Evolutionary conservation across 805 yeast species (phyloP), one percentile per base, ranked within the genome.

Genomic region (Wickerhamiella vanderwaltii): DNA sequence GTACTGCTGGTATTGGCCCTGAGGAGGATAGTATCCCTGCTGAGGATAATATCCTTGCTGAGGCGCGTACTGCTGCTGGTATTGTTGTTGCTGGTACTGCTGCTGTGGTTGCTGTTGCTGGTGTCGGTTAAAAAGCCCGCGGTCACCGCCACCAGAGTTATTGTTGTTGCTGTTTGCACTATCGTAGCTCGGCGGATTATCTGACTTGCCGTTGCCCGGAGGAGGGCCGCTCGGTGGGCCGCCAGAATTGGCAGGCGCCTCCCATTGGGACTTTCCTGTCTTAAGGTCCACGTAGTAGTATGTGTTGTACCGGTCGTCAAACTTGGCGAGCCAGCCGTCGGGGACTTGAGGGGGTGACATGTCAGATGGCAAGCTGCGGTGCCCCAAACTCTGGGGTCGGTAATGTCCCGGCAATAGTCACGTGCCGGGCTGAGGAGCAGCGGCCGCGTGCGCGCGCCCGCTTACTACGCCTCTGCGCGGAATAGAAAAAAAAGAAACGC

Each of bases 241-340:
- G 39, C 12, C 48, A 29, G 37, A 46, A 37, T 22, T 47, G 37
- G 18, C 43, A 12, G 95, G 96, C 11, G 77, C 74, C 41, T 83
- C 94, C 97, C 97, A 88, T 59, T 86, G 95, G 0, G 95, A 83
- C 50, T 73, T 65, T 46, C 81, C 79, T 11, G 83, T 72, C 12
- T 67, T 54, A 48, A 81, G 62, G 51, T 85, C 67, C n/a, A 88
- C 94, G 54, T 77, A 88, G 59, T 77, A 88, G 77, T 78, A 77
- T 75, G 32, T 91, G 79, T 45, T 76, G 51, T 62, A 62, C 23
- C 54, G 52, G 15, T 51, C 41, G 47, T 63, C 68, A 44, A 48
- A 60, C 41, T 60, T 59, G 30, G 64, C 64, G 11, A 57, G 36
- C 65, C 65, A 61, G 15, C 65, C 65, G 9, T 43, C 48, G 7